These are phyloP conservation scores for Fusarium hainanense DNA, from an alignment of 2,329 filamentous ascomycete species.

Conservation along the genomic window DNA sequence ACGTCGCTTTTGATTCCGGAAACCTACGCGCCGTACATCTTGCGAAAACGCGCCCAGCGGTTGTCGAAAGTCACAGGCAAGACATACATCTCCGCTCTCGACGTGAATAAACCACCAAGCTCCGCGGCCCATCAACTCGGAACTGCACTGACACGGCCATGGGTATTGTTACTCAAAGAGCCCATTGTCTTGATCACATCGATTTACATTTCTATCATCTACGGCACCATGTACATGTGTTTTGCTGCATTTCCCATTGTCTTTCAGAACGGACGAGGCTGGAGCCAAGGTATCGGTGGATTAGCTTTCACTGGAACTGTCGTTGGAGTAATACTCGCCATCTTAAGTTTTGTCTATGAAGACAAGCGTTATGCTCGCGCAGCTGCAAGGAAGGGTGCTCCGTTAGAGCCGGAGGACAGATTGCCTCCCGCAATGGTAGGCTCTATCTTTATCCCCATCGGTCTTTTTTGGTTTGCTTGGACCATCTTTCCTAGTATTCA, in stretches of 20 bases:
- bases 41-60: conserved; percentile 35
- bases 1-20: conserved; percentile 58
- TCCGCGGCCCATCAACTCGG: conserved; percentile 59
- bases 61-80: conserved; percentile 39
- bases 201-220: conserved; percentile 70
- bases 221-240: conserved; percentile 31
- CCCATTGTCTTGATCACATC: conserved; percentile 74
- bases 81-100: conserved; percentile 50
- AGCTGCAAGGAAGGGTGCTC: not conserved
- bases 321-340: not conserved
- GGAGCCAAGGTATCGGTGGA: conserved; percentile 19
- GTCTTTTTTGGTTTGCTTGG: conserved; percentile 30
- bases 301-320: conserved; percentile 10
- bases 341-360: not conserved
- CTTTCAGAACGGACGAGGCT: conserved; percentile 18
- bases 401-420: conserved; percentile 2
- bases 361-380: conserved; percentile 5
- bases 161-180: conserved; percentile 75
- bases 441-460: conserved; percentile 7
- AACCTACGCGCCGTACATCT: conserved; percentile 47
- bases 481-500: not conserved
- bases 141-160: conserved; percentile 63
- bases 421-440: conserved; percentile 12
- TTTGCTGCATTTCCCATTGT: conserved; percentile 28
- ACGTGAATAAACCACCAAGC: conserved; percentile 54